A percentile compares a stretch with the other conserved stretches of the same genome.
Conservation (phyloP, 2,329 filamentous ascomycete species). For the Aspergillus sp. region DNA sequence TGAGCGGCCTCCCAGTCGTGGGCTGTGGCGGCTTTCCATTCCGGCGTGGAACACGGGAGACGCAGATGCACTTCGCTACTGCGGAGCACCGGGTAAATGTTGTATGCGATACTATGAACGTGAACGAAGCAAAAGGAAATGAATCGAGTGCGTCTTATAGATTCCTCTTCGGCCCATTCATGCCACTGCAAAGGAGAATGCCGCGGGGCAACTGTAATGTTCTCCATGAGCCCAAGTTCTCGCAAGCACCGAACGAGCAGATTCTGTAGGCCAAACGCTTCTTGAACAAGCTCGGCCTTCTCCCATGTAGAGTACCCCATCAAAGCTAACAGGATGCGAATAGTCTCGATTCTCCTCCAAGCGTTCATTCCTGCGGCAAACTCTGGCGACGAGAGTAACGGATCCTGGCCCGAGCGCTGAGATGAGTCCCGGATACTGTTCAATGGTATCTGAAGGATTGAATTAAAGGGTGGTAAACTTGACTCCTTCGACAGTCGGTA, state of each 20-base stretch:
- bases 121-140: constrained; percentile 44
- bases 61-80: constrained; percentile 41
- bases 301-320: constrained; percentile 41
- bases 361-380: constrained; percentile 16
- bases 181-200: constrained; percentile 34
- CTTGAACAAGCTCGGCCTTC: constrained; percentile 33
- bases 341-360: constrained; percentile 33
- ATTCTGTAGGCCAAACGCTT: constrained; percentile 34
- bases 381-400: constrained; percentile 16
- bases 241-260: constrained; percentile 35
- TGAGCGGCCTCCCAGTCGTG: constrained; percentile 36
- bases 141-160: constrained; percentile 38
- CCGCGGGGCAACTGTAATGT: constrained; percentile 24
- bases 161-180: constrained; percentile 41
- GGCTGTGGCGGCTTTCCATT: constrained; percentile 38
- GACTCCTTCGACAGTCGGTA: constrained; percentile 54
- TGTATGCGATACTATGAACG: constrained; percentile 43
- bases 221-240: constrained; percentile 33
- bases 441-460: constrained; percentile 25
- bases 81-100: constrained; percentile 40
- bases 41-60: constrained; percentile 40
- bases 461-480: constrained; percentile 15
- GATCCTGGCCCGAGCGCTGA: constrained; percentile 15
- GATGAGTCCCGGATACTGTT: constrained; percentile 18
- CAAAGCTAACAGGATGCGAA: constrained; percentile 32